Conservation (phyloP, 2,329 filamentous ascomycete genomes). For the Penicillium brasilianum region DNA sequence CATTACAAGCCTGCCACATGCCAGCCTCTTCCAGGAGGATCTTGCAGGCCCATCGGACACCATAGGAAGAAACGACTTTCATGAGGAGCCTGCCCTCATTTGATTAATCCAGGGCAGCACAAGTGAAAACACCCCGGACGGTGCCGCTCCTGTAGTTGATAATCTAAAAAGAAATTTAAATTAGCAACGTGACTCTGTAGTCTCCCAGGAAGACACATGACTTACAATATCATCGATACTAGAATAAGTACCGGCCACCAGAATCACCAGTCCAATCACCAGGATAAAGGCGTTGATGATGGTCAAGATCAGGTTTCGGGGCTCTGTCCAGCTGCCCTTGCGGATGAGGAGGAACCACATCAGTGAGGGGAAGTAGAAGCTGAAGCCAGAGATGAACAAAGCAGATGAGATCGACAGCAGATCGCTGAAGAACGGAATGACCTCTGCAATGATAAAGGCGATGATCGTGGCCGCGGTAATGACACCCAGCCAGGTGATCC, state of each 20-base stretch:
- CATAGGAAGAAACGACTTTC: background rate
- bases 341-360: constrained; percentile 38
- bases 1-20: constrained; percentile 1
- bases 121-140: constrained; percentile 74
- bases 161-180: constrained; percentile 45
- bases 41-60: background rate
- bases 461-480: constrained; percentile 67
- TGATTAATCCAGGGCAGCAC: constrained; percentile 45
- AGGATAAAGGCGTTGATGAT: constrained; percentile 72
- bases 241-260: constrained; percentile 78
- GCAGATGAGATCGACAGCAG: constrained; percentile 57
- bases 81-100: constrained; percentile 1
- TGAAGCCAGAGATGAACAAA: constrained; percentile 85
- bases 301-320: constrained; percentile 57
- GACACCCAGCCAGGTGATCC: constrained; percentile 38
- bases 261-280: constrained; percentile 72
- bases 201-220: constrained; percentile 4
- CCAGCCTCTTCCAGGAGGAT: constrained; percentile 1
- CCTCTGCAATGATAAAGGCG: constrained; percentile 81
- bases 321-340: constrained; percentile 30
- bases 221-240: constrained; percentile 50
- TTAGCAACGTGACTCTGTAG: constrained; percentile 13
- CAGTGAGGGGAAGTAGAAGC: constrained; percentile 69
- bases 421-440: constrained; percentile 83
- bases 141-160: constrained; percentile 67